Percentiles rank a stretch among this genome's conserved stretches.
These are phyloP conservation scores for Rosa hybrid DNA, from an alignment of 331 rosid species.

Conservation along the genomic window DNA sequence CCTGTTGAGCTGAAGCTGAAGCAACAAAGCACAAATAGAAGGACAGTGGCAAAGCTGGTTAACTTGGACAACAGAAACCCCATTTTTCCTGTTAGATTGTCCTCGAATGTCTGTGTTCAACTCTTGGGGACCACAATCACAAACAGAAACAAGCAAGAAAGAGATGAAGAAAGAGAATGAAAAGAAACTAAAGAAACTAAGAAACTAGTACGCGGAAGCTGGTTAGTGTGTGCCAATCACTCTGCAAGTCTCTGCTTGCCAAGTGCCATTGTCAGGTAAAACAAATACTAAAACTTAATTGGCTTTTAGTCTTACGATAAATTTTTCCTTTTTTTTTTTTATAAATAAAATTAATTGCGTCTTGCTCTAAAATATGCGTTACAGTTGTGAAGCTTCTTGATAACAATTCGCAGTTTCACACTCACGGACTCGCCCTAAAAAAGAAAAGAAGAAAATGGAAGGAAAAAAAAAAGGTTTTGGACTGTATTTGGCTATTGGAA, in stretches of 20 bases:
- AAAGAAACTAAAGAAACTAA: neutral
- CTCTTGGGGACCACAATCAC: neutral
- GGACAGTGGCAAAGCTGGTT: slow-evolving; percentile 31
- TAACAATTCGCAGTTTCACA: neutral
- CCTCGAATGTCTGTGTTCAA: slow-evolving; percentile 17
- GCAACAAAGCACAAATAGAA: slow-evolving; percentile 44
- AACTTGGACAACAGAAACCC: slow-evolving; percentile 24
- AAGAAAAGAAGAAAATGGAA: neutral
- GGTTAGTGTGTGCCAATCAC: neutral
- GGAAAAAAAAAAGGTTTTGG: neutral
- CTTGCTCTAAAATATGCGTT: neutral
- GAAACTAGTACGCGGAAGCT: neutral
- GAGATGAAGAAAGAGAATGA: neutral
- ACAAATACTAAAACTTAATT: neutral
- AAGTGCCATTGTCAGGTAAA: neutral
- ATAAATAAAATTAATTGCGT: neutral
- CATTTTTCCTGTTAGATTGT: slow-evolving; percentile 15
- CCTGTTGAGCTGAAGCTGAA: slow-evolving; percentile 60
- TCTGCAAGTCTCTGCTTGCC: slow-evolving; percentile 2
- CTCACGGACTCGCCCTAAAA: neutral
- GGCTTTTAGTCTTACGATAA: neutral
- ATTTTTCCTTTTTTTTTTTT: too few species aligned
- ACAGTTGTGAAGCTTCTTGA: neutral
- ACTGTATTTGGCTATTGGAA: neutral
- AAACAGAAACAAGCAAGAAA: neutral